phyloP scores from a whole-genome alignment of 2,329 filamentous ascomycete genomes.

The Gyromitra esculenta region DNA sequence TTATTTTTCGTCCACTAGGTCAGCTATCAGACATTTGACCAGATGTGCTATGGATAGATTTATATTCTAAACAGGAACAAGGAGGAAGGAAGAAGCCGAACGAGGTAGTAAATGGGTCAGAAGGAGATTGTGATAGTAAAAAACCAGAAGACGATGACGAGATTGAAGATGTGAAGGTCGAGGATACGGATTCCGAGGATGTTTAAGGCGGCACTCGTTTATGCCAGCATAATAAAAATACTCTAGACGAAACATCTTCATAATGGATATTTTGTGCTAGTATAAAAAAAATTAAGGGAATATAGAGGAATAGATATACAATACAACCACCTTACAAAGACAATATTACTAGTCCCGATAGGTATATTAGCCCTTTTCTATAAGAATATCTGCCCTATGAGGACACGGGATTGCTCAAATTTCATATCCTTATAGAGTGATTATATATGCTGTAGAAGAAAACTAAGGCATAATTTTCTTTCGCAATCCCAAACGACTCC shows the following conservation, averaged over 20 bases:
- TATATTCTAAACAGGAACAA: slow-evolving; percentile 47
- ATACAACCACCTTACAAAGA: too few relatives aligned
- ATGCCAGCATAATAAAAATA: background rate
- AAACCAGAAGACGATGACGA: background rate
- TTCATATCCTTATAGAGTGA: too few relatives aligned
- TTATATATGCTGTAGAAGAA: too few relatives aligned
- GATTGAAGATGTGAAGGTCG: background rate
- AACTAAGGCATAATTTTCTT: too few relatives aligned
- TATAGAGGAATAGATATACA: too few relatives aligned
- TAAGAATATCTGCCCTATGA: too few relatives aligned
- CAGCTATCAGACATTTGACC: background rate
- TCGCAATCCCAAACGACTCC: too few relatives aligned
- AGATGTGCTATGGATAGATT: slow-evolving; percentile 7
- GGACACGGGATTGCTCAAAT: too few relatives aligned
- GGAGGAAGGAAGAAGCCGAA: slow-evolving; percentile 2
- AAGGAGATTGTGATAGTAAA: slow-evolving; percentile 9
- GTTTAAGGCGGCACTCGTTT: background rate
- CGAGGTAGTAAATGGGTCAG: background rate
- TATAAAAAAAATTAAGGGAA: too few relatives aligned
- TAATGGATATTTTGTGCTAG: too few relatives aligned
- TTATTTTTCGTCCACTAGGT: background rate
- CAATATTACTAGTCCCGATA: too few relatives aligned
- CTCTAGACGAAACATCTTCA: background rate
- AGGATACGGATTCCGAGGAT: background rate
- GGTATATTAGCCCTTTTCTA: too few relatives aligned